These are phyloP conservation scores for Nannizziopsis arthrosporioides DNA, from an alignment of 2,329 filamentous ascomycete genomes.

Conservation along the genomic window DNA sequence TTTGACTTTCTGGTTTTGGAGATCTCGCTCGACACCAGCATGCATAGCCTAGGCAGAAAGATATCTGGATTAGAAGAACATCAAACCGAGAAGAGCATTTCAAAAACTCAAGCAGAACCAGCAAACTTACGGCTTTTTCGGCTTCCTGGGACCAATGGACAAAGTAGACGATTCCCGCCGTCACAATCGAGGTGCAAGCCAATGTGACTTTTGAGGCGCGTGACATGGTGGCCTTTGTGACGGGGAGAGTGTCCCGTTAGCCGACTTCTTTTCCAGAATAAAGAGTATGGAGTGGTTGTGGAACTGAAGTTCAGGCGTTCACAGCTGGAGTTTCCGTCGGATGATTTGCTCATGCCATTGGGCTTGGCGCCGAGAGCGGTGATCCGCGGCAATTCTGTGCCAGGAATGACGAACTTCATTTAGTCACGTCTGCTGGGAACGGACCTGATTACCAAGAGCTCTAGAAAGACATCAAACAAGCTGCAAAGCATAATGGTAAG, in stretches of 20 bases:
- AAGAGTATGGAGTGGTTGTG: too few species aligned
- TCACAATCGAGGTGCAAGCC: conserved; percentile 61
- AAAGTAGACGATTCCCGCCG: conserved; percentile 63
- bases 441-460: too few species aligned
- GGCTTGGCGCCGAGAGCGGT: too few species aligned
- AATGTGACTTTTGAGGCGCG: conserved; percentile 80
- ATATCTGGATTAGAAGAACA: conserved; percentile 13
- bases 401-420: too few species aligned
- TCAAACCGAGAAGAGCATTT: neutral
- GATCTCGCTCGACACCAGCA: conserved; percentile 80
- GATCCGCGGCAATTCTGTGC: too few species aligned
- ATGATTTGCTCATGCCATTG: too few species aligned
- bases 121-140: conserved; percentile 61
- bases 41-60: conserved; percentile 63
- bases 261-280: too few species aligned
- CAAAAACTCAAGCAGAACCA: neutral
- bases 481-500: too few species aligned
- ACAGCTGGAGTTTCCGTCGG: too few species aligned
- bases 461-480: too few species aligned
- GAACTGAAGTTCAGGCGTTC: too few species aligned
- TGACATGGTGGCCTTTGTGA: conserved; percentile 52
- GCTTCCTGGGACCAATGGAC: conserved; percentile 82
- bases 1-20: conserved; percentile 87
- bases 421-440: too few species aligned
- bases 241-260: neutral